Evolutionary conservation across 2,329 filamentous ascomycete genomes (phyloP).

Genomic region (Septoria petroselini): DNA sequence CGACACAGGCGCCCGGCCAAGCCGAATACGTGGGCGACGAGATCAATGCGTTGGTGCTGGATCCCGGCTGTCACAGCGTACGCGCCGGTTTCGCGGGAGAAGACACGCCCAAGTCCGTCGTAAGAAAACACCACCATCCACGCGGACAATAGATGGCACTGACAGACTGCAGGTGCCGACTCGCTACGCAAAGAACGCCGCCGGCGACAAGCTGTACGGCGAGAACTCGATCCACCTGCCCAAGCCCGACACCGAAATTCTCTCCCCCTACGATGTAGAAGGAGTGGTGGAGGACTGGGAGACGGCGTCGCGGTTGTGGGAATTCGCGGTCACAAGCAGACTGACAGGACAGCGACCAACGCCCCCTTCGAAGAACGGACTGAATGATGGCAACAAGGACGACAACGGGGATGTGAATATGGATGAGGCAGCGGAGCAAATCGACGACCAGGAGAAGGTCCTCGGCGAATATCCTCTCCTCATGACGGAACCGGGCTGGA

Average conservation of each 20-base stretch:
- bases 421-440: conserved; percentile 60
- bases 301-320: conserved; percentile 82
- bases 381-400: conserved; percentile 65
- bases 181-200: conserved; percentile 68
- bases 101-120: conserved; percentile 90
- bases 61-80: conserved; percentile 85
- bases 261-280: conserved; percentile 87
- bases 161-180: conserved; percentile 62
- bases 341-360: conserved; percentile 73
- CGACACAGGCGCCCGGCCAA: conserved; percentile 39
- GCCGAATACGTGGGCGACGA: conserved; percentile 69
- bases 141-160: not conserved
- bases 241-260: conserved; percentile 71
- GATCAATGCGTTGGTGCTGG: conserved; percentile 93
- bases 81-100: conserved; percentile 97
- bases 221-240: conserved; percentile 85
- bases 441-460: conserved; percentile 62
- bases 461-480: conserved; percentile 86
- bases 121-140: conserved; percentile 38
- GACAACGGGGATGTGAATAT: conserved; percentile 50
- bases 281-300: conserved; percentile 97
- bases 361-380: conserved; percentile 69
- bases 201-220: conserved; percentile 67
- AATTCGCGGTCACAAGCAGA: conserved; percentile 83
- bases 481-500: conserved; percentile 94